Evolutionary conservation across 192 early-diverging fungal genomes (phyloP), one percentile per base, ranked within the genome.

Genomic region (Entomortierella beljakovae): DNA sequence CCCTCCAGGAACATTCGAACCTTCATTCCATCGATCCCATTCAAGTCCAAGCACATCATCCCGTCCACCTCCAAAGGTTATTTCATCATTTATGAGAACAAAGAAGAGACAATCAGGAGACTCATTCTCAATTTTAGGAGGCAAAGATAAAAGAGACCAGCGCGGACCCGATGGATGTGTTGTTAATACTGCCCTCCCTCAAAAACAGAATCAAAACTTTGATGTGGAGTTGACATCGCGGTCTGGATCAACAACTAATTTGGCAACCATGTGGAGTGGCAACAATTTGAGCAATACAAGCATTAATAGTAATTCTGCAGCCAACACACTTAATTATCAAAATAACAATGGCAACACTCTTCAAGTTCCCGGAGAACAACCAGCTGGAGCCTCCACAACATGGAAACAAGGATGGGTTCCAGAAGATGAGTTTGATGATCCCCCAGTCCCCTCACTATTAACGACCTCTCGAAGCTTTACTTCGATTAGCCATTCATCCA

Each of bases 401-500:
- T 79, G 75, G 75, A 79, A 70, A 31, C 75, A 79, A 56, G 75
- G 75, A 10, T 79, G 75, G 75, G 56, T 79, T 29, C 67, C 75
- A 2, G 75, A 79, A 26, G 75, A 79, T 9, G 75, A 79, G 16
- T 26, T 57, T 32, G 75, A 79, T 1, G 67, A 79, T 33, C 29
- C 48, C 0, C 75, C 75, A 3, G 56, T 79, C 20, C 75, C 75
- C 9, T 79, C 75, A 0, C 23, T 70, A 11, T 49, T 79, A 32
- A 65, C 75, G 10, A 60, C 56, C 0, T 79, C 75, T 1, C 58
- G 75, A 26, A 79, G 75, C 33, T 79, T 52, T 42, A 64, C 59
- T n/a, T 26, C 48, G 29, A 40, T 66, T 25, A 59, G 55, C 33
- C 37, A 53, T 18, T 60, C 71, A 1, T 32, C 66, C 2, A 42